Evolutionary conservation across 208 protist genomes (phyloP), one percentile per base, ranked within the genome.

Genomic region (Wallacemonas sp.): DNA sequence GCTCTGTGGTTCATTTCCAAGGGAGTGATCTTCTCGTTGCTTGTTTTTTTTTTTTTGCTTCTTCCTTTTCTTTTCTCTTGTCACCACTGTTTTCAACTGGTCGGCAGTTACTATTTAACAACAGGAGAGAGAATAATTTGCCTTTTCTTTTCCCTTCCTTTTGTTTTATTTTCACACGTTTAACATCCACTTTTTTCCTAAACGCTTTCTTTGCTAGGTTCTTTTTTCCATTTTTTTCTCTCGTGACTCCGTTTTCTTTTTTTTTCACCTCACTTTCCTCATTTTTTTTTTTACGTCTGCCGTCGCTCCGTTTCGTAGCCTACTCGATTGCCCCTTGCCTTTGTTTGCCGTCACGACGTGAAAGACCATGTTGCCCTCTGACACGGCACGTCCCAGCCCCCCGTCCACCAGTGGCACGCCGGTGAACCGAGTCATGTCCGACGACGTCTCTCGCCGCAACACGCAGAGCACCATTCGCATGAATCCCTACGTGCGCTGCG

Each of bases 401-500:
- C 10, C 7, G 44, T 12, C 44, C 11, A 25, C 44, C 11, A 18
- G n/a, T 16, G 44, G n/a, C 44, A 49, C 44, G 0, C 18, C 18
- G 10, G n/a, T 23, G 7, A 16, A 8, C 16, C 7, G 20, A 25
- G n/a, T 5, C 5, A 7, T 5, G 11, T 49, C 44, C 12, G 52
- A n/a, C 10, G 31, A 10, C 16, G 7, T 41, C 22, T 22, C 26
- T 32, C 42, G 22, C 18, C 39, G 23, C 28, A 23, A 12, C 22
- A n/a, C 36, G 44, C 42, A 62, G 16, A 79, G 63, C 65, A 77
- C 78, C 10, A 67, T 84, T 22, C 73, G 78, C 67, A 72, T 84
- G 72, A 84, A 84, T 42, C 77, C 74, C 14, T 84, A 79, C 63
- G 80, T 89, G 39, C 79, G 84, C 33, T 86, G 84, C 52, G 84